Conservation (phyloP, 2,329 filamentous ascomycete genomes). For the Claviceps paspali region DNA sequence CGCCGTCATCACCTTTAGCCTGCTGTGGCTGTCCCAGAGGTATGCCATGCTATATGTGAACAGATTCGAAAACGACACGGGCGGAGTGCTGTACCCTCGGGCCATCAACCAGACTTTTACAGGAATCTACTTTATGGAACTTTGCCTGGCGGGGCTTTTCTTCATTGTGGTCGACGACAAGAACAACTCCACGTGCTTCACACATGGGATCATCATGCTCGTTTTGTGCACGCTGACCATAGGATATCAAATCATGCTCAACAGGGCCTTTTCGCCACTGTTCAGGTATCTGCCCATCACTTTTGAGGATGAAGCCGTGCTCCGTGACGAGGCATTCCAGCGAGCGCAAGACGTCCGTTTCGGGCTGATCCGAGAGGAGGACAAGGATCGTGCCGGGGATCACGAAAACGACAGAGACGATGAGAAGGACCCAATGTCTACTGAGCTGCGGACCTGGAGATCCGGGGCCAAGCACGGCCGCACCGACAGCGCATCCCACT, state of each 20-base stretch:
- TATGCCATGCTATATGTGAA: slow-evolving; percentile 95
- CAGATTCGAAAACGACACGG: slow-evolving; percentile 78
- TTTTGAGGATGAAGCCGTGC: slow-evolving; percentile 83
- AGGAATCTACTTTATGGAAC: slow-evolving; percentile 86
- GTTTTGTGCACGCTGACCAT: slow-evolving; percentile 54
- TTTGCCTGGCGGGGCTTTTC: slow-evolving; percentile 80
- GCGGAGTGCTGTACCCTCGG: slow-evolving; percentile 77
- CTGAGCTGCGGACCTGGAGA: slow-evolving; percentile 29
- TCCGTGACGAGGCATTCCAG: slow-evolving; percentile 82
- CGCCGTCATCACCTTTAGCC: slow-evolving; percentile 76
- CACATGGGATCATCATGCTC: slow-evolving; percentile 78
- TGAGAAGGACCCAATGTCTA: slow-evolving; percentile 13
- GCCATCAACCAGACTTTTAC: slow-evolving; percentile 95
- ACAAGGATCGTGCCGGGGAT: slow-evolving; percentile 24
- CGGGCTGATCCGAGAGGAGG: slow-evolving; percentile 39
- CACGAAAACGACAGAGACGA: slow-evolving; percentile 17
- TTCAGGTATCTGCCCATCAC: slow-evolving; percentile 87
- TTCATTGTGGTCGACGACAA: slow-evolving; percentile 53
- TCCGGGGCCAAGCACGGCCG: slow-evolving; percentile 11
- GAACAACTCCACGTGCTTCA: slow-evolving; percentile 41
- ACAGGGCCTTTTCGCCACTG: slow-evolving; percentile 69
- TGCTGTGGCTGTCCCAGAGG: slow-evolving; percentile 91
- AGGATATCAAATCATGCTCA: slow-evolving; percentile 67
- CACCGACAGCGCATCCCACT: slow-evolving; percentile 9
- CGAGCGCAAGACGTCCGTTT: slow-evolving; percentile 58